Evolutionary conservation across 2,329 filamentous ascomycete genomes (phyloP), one percentile per base, ranked within the genome.

Genomic region (Sporothrix pseudoabietina): DNA sequence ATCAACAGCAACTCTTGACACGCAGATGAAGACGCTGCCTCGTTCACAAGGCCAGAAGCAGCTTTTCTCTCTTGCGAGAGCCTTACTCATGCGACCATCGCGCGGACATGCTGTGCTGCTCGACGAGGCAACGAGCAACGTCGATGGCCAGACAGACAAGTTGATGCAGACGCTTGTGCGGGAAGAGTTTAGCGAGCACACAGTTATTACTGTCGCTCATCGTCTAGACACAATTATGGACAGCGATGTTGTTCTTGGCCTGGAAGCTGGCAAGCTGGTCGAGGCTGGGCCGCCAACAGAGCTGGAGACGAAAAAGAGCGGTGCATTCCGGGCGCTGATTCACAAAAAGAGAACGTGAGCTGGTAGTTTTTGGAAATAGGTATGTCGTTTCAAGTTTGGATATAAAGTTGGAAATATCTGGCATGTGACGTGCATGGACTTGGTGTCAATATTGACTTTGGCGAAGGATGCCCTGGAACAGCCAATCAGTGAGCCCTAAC

Each of bases 371-470:
- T 22, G 0, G 22, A 22, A 22, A 9, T 9, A 54, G 2, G 26
- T 54, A 52, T 52, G 16, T 22, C 7, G 52, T n/a, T 35, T 5
- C 4, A 26, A 54, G 26, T 26, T 10, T 5, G 54, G 1, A 57
- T 57, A 12, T 9, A 8, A 30, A 30, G 12, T 30, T 14, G 54
- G 12, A 44, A 44, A 44, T 12, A 44, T 44, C 12, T 44, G 12
- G 41, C 41, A 44, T 44, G 9, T 12, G 12, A 44, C 41, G 10
- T 44, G 12, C 41, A 9, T 41, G 49, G 6, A n/a, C 8, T 19
- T 32, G 41, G 44, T 22, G 59, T 65, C 59, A 65, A 65, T 65
- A 65, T 65, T 65, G 59, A 65, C 59, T 41, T 65, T 65, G n/a
- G 35, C 14, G 32, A 7, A 22, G 14, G 35, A 44, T 19, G 30